Evolutionary conservation across 148 eudicot species (phyloP), one percentile per base, ranked within the genome.

Genomic region (Vaccinium darrowii): DNA sequence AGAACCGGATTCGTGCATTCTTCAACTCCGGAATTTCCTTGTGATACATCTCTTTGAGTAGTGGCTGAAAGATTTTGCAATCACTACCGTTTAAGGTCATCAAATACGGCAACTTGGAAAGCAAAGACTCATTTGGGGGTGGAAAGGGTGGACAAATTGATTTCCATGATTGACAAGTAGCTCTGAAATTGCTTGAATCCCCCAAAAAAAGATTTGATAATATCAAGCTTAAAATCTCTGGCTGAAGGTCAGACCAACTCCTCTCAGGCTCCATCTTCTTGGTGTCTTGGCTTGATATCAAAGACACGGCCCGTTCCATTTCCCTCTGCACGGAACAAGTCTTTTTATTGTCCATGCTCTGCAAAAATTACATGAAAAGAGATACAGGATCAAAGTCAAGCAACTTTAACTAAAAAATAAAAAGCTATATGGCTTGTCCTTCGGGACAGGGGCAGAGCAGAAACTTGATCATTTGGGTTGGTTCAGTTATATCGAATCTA

Each of bases 21-120:
- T 75, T 39, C 43, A 36, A 69, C 15, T 11, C 18, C 0, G 15
- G 1, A 47, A 14, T 43, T 0, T 43, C 25, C n/a, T 19, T 36
- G 8, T 39, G 52, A 75, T 16, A 75, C 11, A 39, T 75, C 25
- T 1, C 13, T 8, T 75, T 16, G 53, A 21, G 3, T 16, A 75
- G 27, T 15, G 25, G 78, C 78, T 75, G 78, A 18, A 75, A 75
- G 52, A 75, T 43, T 36, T 36, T 75, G 78, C 52, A 75, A 19
- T 36, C 11, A 8, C 52, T 19, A 75, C 51, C n/a, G 4, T 36
- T 75, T 75, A 75, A 75, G 49, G 10, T 7, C 78, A 75, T 75
- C 23, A 75, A 47, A 43, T 43, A 75, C 8, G 78, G 50, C 50
- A 75, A 47, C 52, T 43, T 43, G 9, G 78, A 75, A 75, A 75